phyloP scores from a whole-genome alignment of 441 rosid species.

The Adansonia grandidieri region DNA sequence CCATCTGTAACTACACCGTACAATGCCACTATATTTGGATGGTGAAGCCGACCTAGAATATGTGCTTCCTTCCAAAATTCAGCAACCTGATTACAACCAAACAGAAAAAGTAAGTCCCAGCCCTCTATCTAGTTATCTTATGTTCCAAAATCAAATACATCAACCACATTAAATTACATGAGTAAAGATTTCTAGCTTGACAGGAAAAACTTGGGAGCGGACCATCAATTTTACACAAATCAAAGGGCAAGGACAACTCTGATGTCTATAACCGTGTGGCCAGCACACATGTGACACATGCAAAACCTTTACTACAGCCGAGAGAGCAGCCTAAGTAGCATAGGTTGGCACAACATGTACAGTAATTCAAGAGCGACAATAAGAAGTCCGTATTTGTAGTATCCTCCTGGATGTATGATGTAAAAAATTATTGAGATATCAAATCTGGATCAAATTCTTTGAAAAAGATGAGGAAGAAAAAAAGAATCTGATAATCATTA shows the following conservation, averaged over 20 bases:
- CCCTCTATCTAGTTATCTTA: neutral
- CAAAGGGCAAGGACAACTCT: neutral
- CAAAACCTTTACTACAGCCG: neutral
- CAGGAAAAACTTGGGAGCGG: neutral
- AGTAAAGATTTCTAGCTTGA: neutral
- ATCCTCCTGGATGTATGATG: neutral
- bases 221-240: neutral
- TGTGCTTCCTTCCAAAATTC: conserved; percentile 97
- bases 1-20: conserved; percentile 98
- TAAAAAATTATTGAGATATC: neutral
- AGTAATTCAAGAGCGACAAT: neutral
- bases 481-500: neutral
- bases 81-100: conserved; percentile 56
- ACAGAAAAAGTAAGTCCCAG: neutral
- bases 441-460: neutral
- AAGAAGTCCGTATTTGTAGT: neutral
- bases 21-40: conserved; percentile 94
- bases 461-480: neutral
- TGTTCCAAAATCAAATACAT: neutral
- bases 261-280: neutral
- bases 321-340: neutral
- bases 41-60: conserved; percentile 88
- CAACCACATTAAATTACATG: neutral
- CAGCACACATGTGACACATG: neutral
- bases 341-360: neutral